These are phyloP conservation scores for Fusarium domesticum DNA, from an alignment of 2,329 filamentous ascomycete species.

Conservation along the genomic window DNA sequence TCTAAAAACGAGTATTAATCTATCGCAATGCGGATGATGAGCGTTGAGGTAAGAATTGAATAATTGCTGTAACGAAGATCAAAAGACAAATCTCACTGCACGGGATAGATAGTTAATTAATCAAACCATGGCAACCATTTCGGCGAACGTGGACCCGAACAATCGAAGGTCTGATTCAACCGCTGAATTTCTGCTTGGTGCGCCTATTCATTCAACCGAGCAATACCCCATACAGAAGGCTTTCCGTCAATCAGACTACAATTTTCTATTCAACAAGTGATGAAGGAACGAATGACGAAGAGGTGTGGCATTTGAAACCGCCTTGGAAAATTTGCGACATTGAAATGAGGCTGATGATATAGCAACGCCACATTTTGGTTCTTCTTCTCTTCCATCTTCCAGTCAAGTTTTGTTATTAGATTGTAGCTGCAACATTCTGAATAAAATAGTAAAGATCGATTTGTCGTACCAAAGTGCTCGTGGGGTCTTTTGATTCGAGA, in stretches of 20 bases:
- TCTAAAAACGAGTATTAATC: neutral
- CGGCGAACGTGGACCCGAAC: neutral
- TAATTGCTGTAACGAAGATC: neutral
- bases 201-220: neutral
- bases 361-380: neutral
- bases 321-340: neutral
- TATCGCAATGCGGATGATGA: neutral
- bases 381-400: neutral
- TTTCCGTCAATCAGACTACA: too few species aligned
- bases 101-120: neutral
- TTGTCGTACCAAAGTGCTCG: too few species aligned
- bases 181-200: neutral
- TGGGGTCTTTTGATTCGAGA: too few species aligned
- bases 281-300: too few species aligned
- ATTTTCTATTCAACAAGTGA: too few species aligned
- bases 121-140: neutral
- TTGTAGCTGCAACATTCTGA: too few species aligned
- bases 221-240: neutral
- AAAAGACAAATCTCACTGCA: neutral
- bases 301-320: too few species aligned
- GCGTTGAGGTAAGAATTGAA: neutral
- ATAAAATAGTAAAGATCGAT: too few species aligned
- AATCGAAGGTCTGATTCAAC: too few species aligned
- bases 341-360: neutral
- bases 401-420: too few species aligned